Evolutionary conservation across 176 grass and related monocot genomes (phyloP), one percentile per base, ranked within the genome.

Genomic region (Pontederia paniculata): DNA sequence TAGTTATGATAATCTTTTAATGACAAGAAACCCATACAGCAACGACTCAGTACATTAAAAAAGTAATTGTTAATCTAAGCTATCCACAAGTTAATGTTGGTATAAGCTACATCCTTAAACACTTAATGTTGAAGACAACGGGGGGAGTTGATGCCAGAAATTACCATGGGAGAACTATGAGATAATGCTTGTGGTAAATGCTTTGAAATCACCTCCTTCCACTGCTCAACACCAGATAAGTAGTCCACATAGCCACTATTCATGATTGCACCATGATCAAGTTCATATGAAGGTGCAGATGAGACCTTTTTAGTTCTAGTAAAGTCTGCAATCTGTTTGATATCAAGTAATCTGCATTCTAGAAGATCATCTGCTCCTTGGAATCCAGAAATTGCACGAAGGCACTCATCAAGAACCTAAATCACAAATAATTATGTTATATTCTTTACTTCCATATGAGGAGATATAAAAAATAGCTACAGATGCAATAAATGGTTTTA

Each of bases 361-460:
- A 80, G 77, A 50, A 81, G 73, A 46, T 95, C 90, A 78, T 86
- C 90, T 8, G 81, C 48, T 64, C 90, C 90, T 76, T 89, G 84
- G 73, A 95, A 95, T 73, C 82, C 90, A 73, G 85, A 95, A 67
- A 78, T 81, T 74, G 88, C 90, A 75, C 90, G 85, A 54, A 95
- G 60, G 73, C 82, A 85, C 64, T 89, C 90, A 71, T 95, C 90
- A 48, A 95, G 73, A 57, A 89, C 90, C 90, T 95, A 74, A 48
- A 48, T 84, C 63, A 54, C 21, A 74, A 44, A 20, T 67, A 42
- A 13, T 23, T 21, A 62, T n/a, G 18, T 6, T 46, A 21, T 15
- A 62, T 14, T 50, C 12, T 5, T 50, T 13, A 21, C 11, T 6
- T 61, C 44, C 12, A 43, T 11, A 47, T 47, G 45, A 7, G 4